phyloP scores from a whole-genome alignment of 176 grass and related monocot species.

The Avena sativa region DNA sequence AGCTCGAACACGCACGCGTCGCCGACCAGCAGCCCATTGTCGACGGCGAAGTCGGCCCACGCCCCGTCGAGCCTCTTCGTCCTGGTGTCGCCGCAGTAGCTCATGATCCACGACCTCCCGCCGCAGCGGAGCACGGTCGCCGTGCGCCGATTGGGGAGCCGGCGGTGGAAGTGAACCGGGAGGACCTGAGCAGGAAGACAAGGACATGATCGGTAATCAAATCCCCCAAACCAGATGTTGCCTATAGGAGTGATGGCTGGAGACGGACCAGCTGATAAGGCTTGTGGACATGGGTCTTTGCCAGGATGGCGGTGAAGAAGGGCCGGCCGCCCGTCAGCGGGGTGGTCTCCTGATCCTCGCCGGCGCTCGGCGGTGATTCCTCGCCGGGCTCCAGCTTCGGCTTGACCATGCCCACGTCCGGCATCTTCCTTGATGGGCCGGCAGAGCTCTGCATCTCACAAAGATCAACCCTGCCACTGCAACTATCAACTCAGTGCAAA shows the following conservation, averaged over 20 bases:
- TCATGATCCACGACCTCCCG: constrained; percentile 34
- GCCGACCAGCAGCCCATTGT: constrained; percentile 38
- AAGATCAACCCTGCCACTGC: background rate
- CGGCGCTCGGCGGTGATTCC: background rate
- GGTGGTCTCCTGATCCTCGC: constrained; percentile 20
- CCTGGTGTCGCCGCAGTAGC: constrained; percentile 36
- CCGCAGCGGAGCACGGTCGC: constrained; percentile 6
- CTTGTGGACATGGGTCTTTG: constrained; percentile 21
- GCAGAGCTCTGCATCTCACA: constrained; percentile 1
- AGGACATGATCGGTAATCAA: background rate
- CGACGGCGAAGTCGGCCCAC: constrained; percentile 45
- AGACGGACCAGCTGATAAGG: constrained; percentile 29
- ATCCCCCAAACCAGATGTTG: background rate
- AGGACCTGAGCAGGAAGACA: background rate
- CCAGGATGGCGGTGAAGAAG: constrained; percentile 44
- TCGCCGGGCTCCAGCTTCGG: constrained; percentile 18
- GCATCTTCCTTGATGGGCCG: background rate
- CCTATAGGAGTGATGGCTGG: background rate
- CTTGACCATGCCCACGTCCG: background rate
- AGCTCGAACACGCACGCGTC: constrained; percentile 54
- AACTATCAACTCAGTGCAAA: background rate
- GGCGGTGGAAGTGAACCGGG: constrained; percentile 28
- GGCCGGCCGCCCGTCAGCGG: constrained; percentile 41
- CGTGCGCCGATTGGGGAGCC: constrained; percentile 20
- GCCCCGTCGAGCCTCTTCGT: constrained; percentile 14